Conservation (phyloP, 768 basidiomycete genomes). For the Lactarius deliciosus region DNA sequence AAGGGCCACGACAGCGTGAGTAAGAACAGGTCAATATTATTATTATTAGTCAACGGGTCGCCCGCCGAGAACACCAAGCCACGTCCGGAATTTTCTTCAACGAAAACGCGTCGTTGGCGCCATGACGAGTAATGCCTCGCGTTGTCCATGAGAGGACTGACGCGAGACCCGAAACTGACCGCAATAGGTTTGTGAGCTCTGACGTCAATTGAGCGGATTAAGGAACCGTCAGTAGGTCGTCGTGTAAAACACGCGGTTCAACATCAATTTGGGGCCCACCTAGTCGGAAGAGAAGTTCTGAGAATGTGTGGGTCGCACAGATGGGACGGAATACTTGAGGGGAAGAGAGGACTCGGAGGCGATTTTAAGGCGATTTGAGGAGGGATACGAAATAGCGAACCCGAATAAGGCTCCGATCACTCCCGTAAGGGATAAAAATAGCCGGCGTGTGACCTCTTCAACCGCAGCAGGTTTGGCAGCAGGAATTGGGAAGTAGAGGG, state of each 20-base stretch:
- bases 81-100: not conserved
- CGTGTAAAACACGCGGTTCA: not conserved
- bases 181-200: not conserved
- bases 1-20: not conserved
- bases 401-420: conserved; percentile 15
- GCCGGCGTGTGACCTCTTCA: not conserved
- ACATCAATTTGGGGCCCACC: not conserved
- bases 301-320: not conserved
- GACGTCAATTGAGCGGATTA: conserved; percentile 3
- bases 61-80: not conserved
- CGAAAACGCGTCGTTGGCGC: not conserved
- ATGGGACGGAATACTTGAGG: not conserved
- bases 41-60: not conserved
- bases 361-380: no score
- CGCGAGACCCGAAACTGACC: not conserved
- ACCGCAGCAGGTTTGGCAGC: not conserved
- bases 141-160: not conserved
- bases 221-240: not conserved
- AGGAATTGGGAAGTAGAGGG: not conserved
- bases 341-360: not conserved
- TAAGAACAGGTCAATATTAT: not conserved
- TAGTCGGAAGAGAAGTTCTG: not conserved
- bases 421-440: not conserved
- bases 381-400: no score
- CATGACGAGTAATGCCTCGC: not conserved